Evolutionary conservation across 2,329 filamentous ascomycete species (phyloP), one percentile per base, ranked within the genome.

Genomic region (Pseudopithomyces chartarum): DNA sequence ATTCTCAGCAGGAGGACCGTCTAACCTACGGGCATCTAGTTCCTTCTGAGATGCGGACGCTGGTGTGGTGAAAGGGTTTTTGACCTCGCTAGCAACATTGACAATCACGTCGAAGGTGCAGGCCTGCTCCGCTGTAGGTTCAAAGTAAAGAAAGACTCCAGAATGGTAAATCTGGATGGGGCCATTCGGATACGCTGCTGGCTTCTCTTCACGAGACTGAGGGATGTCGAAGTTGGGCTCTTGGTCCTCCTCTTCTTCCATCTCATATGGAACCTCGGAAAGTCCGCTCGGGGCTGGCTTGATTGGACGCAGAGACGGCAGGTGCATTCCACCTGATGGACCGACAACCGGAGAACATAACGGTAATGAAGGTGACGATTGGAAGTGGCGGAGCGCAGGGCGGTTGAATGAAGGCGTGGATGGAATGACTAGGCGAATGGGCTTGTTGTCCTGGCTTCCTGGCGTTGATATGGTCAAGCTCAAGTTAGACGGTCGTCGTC

Each of bases 81-180:
- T 82, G 2, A 95, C 91, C 75, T 96, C 91, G 56, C 89, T 87
- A 1, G 91, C 91, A 6, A 94, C 91, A 62, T 96, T 96, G 69
- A 95, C 87, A 17, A 96, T 87, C 2, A 94, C 88, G 65, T 95
- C 91, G 62, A 93, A 96, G 33, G 85, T 82, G 11, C 88, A 82
- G 2, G 90, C 90, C 71, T 93, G 89, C 39, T 92, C 88, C 0
- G 87, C 87, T 1, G 88, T 91, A 0, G 91, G 91, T 71, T 96
- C 91, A 39, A 91, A 80, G 67, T 93, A 96, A 0, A 95, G 82
- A 69, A 87, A 92, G 7, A 96, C 87, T 43, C 88, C 85, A 56
- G 91, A 88, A 52, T 87, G 87, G 63, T 94, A 93, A 49, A 96
- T 93, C 64, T 90, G 87, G 52, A 94, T 89, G 0, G 91, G 91